These are phyloP conservation scores for Cryptosporidium xiaoi DNA, from an alignment of 169 alveolate genomes.

Conservation along the genomic window DNA sequence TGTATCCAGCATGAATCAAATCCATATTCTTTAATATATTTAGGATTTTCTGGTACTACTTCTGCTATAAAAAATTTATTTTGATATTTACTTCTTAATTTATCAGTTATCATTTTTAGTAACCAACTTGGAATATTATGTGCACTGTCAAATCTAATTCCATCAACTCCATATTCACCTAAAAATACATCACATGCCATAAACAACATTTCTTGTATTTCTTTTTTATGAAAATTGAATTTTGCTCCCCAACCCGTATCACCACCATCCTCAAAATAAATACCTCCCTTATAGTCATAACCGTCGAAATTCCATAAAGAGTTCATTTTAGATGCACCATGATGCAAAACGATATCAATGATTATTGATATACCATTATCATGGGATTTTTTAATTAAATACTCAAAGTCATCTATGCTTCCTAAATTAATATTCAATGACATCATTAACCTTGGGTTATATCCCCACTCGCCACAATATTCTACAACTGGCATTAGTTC, in stretches of 20 bases:
- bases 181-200: constrained; percentile 74
- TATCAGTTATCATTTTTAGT: constrained; percentile 22
- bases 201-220: constrained; percentile 75
- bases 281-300: constrained; percentile 76
- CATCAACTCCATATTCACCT: constrained; percentile 79
- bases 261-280: constrained; percentile 80
- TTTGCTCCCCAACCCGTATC: constrained; percentile 81
- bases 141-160: constrained; percentile 77
- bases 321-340: constrained; percentile 77
- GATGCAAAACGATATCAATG: constrained; percentile 76
- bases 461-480: constrained; percentile 80
- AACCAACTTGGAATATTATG: constrained; percentile 75
- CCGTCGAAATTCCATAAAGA: constrained; percentile 80
- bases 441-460: constrained; percentile 76
- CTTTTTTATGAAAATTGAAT: constrained; percentile 76
- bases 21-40: constrained; percentile 65
- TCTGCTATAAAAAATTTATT: constrained; percentile 75
- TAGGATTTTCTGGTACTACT: constrained; percentile 78
- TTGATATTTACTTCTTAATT: constrained; percentile 52
- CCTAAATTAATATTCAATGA: constrained; percentile 70
- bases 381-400: constrained; percentile 73
- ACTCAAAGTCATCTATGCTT: constrained; percentile 41
- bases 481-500: constrained; percentile 79
- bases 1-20: constrained; percentile 80
- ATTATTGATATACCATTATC: constrained; percentile 38